These are phyloP conservation scores for Microascus cirrosus DNA, from an alignment of 2,329 filamentous ascomycete species.

Conservation along the genomic window DNA sequence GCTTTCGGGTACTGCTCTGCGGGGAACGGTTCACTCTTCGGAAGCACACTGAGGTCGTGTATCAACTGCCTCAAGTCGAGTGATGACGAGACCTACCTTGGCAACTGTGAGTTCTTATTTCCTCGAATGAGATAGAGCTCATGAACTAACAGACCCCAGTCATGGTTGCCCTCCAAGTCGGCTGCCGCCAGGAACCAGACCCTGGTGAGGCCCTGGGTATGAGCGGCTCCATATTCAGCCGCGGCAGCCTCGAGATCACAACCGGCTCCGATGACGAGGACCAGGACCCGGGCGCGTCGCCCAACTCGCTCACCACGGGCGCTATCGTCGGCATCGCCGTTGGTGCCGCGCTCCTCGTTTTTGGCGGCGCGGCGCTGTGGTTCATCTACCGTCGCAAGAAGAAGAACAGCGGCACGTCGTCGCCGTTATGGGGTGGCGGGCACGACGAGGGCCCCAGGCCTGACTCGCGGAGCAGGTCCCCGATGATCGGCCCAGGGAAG, in stretches of 20 bases:
- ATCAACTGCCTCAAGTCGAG: conserved; percentile 30
- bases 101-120: conserved; percentile 32
- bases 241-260: conserved; percentile 25
- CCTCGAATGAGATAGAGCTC: neutral
- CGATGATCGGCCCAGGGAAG: neutral
- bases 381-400: conserved; percentile 35
- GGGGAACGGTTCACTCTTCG: conserved; percentile 19
- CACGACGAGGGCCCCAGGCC: neutral
- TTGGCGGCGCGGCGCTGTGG: conserved; percentile 31
- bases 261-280: conserved; percentile 15
- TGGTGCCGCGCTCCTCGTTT: conserved; percentile 29
- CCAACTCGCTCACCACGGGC: conserved; percentile 27
- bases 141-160: conserved; percentile 21
- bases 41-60: conserved; percentile 22
- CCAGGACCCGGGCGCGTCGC: conserved; percentile 13
- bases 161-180: conserved; percentile 32
- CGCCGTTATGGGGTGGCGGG: neutral
- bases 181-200: conserved; percentile 31
- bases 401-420: conserved; percentile 9
- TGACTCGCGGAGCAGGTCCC: conserved; percentile 5
- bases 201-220: conserved; percentile 26
- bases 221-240: conserved; percentile 29
- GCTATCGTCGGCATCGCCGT: conserved; percentile 43
- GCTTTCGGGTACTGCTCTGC: conserved; percentile 30
- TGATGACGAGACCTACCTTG: conserved; percentile 26